Percentiles rank a stretch among this genome's conserved stretches.
Evolutionary conservation across 179 eudicot genomes (phyloP).

Genomic region (Nepenthes alata): DNA sequence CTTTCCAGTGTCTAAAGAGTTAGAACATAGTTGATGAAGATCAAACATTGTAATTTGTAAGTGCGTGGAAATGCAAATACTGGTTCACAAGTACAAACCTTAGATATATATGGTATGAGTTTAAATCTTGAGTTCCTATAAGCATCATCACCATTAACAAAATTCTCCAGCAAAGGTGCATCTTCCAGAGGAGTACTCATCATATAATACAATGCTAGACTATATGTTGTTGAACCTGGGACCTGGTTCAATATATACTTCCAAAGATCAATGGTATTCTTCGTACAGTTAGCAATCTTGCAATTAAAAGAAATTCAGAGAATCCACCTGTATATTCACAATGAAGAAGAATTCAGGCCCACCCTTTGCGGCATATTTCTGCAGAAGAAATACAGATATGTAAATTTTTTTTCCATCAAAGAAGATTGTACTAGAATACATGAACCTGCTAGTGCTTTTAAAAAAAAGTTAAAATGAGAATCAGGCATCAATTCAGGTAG

Average conservation of each 20-base stretch:
- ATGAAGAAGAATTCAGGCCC: conserved; percentile 59
- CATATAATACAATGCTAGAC: conserved; percentile 49
- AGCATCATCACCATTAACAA: conserved; percentile 56
- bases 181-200: conserved; percentile 35
- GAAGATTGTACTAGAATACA: neutral
- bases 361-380: conserved; percentile 58
- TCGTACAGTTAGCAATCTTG: neutral
- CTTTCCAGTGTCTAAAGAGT: too few species aligned
- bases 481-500: neutral
- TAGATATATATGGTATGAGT: conserved; percentile 57
- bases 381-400: conserved; percentile 6
- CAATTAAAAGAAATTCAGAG: neutral
- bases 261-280: neutral
- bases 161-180: conserved; percentile 38
- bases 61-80: neutral
- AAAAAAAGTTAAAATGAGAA: neutral
- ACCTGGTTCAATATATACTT: conserved; percentile 23
- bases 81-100: conserved; percentile 22
- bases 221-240: conserved; percentile 54
- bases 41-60: too few species aligned
- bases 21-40: too few species aligned
- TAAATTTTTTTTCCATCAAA: neutral
- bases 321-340: conserved; percentile 53
- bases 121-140: conserved; percentile 62
- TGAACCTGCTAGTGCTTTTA: neutral